phyloP scores from a whole-genome alignment of 169 alveolate species.

The Cryptosporidium baileyi region DNA sequence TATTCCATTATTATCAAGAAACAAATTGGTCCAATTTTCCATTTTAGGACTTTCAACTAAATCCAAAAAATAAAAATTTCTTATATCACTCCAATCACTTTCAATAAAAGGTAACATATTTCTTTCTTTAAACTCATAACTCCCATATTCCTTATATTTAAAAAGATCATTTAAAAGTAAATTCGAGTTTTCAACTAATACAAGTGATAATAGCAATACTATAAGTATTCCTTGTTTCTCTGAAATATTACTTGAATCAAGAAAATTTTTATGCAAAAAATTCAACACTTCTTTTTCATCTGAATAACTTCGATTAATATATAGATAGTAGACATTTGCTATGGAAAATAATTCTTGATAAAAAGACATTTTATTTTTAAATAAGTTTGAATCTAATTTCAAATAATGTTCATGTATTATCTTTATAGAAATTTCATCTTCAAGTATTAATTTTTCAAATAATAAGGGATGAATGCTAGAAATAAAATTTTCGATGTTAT shows the following conservation, averaged over 20 bases:
- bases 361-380: too few relatives aligned
- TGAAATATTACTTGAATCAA: background rate
- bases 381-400: background rate
- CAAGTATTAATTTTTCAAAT: slow-evolving; percentile 9
- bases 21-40: background rate
- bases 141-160: background rate
- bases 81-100: slow-evolving; percentile 24
- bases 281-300: slow-evolving; percentile 7
- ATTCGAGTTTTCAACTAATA: background rate
- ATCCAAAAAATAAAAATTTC: slow-evolving; percentile 20
- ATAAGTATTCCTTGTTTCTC: background rate
- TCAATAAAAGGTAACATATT: too few relatives aligned
- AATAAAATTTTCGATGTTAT: background rate
- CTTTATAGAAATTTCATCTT: slow-evolving; percentile 1
- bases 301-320: background rate
- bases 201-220: background rate
- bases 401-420: slow-evolving; percentile 32
- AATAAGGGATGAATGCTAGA: slow-evolving; percentile 10
- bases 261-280: slow-evolving; percentile 13
- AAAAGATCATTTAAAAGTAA: background rate
- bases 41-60: slow-evolving; percentile 21
- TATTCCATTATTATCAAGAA: slow-evolving; percentile 49
- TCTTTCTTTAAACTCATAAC: too few relatives aligned
- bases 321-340: slow-evolving; percentile 5
- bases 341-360: background rate